These are phyloP conservation scores for Blepharisma stoltei DNA, from an alignment of 73 alveolate genomes.

Conservation along the genomic window DNA sequence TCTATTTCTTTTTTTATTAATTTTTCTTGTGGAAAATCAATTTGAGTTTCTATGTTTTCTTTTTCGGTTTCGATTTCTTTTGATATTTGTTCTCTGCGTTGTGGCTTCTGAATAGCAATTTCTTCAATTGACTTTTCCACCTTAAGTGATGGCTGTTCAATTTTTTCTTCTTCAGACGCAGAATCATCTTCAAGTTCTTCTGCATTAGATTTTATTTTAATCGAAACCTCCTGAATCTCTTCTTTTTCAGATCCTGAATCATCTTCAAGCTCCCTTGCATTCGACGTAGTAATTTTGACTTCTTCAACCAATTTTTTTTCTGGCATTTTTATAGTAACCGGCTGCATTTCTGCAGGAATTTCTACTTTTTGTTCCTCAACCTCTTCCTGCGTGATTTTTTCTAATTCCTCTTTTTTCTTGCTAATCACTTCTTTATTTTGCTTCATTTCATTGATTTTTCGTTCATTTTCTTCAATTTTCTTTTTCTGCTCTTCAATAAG, in stretches of 20 bases:
- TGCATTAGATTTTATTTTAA: constrained; percentile 8
- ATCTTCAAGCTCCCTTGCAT: not conserved
- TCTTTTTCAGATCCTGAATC: not conserved
- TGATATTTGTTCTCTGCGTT: not conserved
- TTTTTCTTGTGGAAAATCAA: not conserved
- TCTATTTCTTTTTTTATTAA: not conserved
- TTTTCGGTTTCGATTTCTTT: not conserved
- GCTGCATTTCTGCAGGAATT: not conserved
- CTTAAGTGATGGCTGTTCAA: not conserved
- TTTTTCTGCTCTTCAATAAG: too few relatives aligned
- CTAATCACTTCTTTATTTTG: too few relatives aligned
- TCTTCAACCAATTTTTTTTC: not conserved
- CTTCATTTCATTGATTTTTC: too few relatives aligned
- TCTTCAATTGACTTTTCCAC: not conserved
- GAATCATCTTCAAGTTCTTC: not conserved
- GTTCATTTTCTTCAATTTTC: too few relatives aligned
- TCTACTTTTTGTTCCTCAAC: not conserved
- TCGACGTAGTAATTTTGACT: not conserved
- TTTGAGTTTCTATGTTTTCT: not conserved
- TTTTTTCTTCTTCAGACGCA: not conserved
- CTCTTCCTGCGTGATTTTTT: not conserved
- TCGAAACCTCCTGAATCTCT: not conserved
- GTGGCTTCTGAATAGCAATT: not conserved
- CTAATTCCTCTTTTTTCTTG: not conserved
- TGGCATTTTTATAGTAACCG: not conserved